Base-by-base conservation (phyloP, 306 rosid species). In the Fragaria ananassa region DNA sequence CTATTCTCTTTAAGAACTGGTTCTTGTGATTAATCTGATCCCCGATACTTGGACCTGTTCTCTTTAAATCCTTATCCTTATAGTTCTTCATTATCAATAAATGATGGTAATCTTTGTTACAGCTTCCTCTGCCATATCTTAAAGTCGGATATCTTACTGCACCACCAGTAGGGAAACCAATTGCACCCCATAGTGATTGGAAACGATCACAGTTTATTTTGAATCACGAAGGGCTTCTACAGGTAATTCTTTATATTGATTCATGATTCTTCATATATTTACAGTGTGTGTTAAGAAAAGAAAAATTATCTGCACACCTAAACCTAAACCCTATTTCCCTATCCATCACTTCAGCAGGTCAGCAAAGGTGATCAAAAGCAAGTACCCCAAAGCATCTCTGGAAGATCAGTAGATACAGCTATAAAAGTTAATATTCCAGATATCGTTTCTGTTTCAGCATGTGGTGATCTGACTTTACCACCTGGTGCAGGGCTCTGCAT, bases 401-500 rank as follows among this genome's bases (percentile, higher is more conserved):
- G 91, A 78, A 87, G 90, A 81, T 62, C 88, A 41, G 79, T 70
- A 72, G 91, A 86, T 85, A 71, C 86, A 70, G 83, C 80, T 73
- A 63, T 93, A 85, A 91, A 84, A 95, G 86, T 92, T 72, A 89
- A 91, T n/a, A 81, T 95, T 79, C 93, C 93, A 12, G 97, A 95
- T 76, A 95, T 95, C 44, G 81, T 92, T 76, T 95, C 98, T 67
- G 98, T 95, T 39, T 89, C 99, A 68, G 86, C 99, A 46, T 92
- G 93, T 81, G 96, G 98, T 37, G 97, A 95, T 90, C 88, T 95
- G 81, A 95, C 98, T 79, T 88, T 95, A 82, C 98, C 97, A 37
- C 96, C 97, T 21, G 99, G 97, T 85, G 97, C 99, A 6, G 99
- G 99, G 74, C 99, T 95, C 77, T 91, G 91, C 89, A 87, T 95